Base-by-base conservation (phyloP, 1,284 basidiomycete genomes). In the Boletus sp. region DNA sequence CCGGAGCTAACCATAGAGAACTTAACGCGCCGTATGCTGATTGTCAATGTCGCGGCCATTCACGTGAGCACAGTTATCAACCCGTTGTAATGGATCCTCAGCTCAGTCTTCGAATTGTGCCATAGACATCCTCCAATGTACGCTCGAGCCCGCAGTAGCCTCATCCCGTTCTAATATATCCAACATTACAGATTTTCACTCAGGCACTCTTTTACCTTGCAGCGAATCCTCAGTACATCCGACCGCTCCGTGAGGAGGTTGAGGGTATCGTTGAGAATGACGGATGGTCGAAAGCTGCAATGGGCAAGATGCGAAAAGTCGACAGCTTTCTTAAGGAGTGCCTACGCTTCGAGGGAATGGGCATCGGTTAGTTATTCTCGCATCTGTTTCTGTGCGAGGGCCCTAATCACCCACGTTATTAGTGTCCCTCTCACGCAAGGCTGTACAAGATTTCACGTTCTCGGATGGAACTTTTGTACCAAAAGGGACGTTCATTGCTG, bases 301-400 rank as follows among this genome's bases (percentile, higher is more conserved):
- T 77, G 27, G 61, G 54, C 29, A 69, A 68, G 44, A 71, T 77
- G 72, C 55, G 54, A 33, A 74, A 69, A 51, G 37, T 75, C 5
- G 76, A 78, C 55, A 77, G 76, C 53, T 74, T 78, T 55, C 23
- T 78, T 10, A 67, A 61, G 39, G 76, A 78, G 51, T 62, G 66
- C 1, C 65, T 69, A 41, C 66, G 76, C 3, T 34, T 68, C 6
- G 59, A 66, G 26, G 66, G 67, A 0, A 20, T 66, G 6, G 51
- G 47, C 27, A n/a, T 50, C 14, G 14, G 70, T 71, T 56, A 16
- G 32, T 33, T 17, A 16, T 19, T 22, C 4, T 23, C 3, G 1
- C 20, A 8, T 37, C 14, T 6, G 5, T 6, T 16, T 30, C 5
- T 32, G 20, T 41, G 8, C 2, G 14, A 25, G 3, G 10, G 2